Percentiles rank a stretch among this genome's conserved stretches.
phyloP scores from a whole-genome alignment of 345 rosid species.

The Eucalyptus virginea region DNA sequence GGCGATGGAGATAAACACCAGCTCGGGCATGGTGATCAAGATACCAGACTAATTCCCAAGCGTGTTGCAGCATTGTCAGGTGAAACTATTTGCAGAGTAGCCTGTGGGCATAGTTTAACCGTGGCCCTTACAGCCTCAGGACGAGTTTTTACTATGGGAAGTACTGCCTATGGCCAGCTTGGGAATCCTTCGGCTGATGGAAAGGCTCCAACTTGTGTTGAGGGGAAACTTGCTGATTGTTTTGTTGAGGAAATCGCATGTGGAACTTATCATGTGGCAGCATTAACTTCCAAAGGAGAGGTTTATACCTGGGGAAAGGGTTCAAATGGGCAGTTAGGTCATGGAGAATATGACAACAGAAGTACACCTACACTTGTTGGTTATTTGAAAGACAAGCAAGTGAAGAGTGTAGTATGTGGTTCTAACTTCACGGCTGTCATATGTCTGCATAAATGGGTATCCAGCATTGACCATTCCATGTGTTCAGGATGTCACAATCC shows the following conservation, averaged over 20 bases:
- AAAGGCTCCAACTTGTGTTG: slow-evolving; percentile 40
- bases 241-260: slow-evolving; percentile 66
- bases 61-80: slow-evolving; percentile 28
- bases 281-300: slow-evolving; percentile 51
- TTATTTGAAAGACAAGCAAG: slow-evolving; percentile 63
- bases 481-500: slow-evolving; percentile 83
- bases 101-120: slow-evolving; percentile 65
- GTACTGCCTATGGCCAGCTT: slow-evolving; percentile 58
- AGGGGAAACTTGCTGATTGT: slow-evolving; percentile 35
- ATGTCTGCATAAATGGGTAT: slow-evolving; percentile 62
- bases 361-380: slow-evolving; percentile 41
- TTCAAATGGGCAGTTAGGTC: slow-evolving; percentile 77
- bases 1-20: slow-evolving; percentile 69
- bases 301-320: slow-evolving; percentile 90
- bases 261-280: slow-evolving; percentile 77
- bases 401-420: slow-evolving; percentile 65
- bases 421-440: slow-evolving; percentile 67
- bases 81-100: slow-evolving; percentile 43
- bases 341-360: slow-evolving; percentile 54
- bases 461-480: slow-evolving; percentile 53
- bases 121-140: slow-evolving; percentile 63
- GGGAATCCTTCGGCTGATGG: slow-evolving; percentile 54
- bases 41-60: slow-evolving; percentile 50
- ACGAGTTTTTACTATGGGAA: slow-evolving; percentile 78
- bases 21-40: slow-evolving; percentile 74